Conservation (phyloP, 2,329 filamentous ascomycete genomes). For the Setomelanomma holmii region DNA sequence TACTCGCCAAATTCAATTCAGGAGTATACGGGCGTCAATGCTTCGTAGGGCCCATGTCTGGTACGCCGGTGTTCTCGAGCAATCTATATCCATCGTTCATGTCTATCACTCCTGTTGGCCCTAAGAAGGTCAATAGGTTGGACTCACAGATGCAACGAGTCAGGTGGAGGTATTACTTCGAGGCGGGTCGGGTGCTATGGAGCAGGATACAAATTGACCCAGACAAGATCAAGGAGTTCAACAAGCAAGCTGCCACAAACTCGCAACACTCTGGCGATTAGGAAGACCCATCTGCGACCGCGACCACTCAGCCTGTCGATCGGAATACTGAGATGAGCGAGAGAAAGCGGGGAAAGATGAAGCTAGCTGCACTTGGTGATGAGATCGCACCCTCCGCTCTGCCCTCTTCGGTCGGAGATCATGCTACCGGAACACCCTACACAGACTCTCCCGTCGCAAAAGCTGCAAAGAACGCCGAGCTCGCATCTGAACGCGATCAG, state of each 20-base stretch:
- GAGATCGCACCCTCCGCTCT: no score
- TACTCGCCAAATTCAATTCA: constrained; percentile 19
- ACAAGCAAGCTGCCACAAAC: background rate
- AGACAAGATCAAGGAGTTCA: constrained; percentile 3
- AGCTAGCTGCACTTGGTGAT: background rate
- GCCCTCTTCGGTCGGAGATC: no score
- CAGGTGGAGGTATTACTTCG: constrained; percentile 30
- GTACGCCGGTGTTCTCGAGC: constrained; percentile 8
- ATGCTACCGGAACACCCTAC: no score
- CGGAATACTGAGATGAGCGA: no score
- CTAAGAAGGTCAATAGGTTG: background rate
- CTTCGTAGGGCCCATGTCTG: constrained; percentile 27
- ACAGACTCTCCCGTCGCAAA: no score
- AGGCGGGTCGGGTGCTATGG: constrained; percentile 25
- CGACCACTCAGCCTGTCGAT: no score
- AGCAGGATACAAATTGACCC: constrained; percentile 17
- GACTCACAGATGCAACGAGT: constrained; percentile 5
- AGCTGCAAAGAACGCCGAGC: no score
- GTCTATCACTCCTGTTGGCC: no score
- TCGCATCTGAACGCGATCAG: no score
- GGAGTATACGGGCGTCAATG: constrained; percentile 18
- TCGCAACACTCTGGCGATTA: no score
- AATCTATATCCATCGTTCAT: no score
- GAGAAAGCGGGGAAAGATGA: constrained; percentile 2
- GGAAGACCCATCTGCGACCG: constrained; percentile 1